Evolutionary conservation across 2,329 filamentous ascomycete genomes (phyloP).

Genomic region (Chaetomium strumarium): DNA sequence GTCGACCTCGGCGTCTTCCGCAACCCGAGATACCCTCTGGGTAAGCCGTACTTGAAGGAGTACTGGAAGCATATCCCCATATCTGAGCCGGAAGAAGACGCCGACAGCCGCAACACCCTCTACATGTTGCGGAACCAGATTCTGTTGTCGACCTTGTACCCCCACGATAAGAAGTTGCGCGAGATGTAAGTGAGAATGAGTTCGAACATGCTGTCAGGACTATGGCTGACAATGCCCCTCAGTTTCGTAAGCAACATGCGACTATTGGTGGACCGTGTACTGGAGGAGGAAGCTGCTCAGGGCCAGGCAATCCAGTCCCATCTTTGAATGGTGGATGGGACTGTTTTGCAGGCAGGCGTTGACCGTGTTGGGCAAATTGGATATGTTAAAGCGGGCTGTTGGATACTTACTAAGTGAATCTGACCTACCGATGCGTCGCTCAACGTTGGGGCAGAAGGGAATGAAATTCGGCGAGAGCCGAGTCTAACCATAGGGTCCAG

Average conservation of each 20-base stretch:
- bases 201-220: too few species aligned
- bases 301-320: neutral
- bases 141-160: conserved; percentile 24
- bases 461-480: too few species aligned
- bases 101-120: conserved; percentile 26
- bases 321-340: neutral
- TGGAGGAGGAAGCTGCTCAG: conserved; percentile 11
- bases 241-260: conserved; percentile 18
- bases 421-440: too few species aligned
- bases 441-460: too few species aligned
- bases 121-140: conserved; percentile 26
- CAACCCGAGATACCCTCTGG: conserved; percentile 25
- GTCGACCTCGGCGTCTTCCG: conserved; percentile 26
- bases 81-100: conserved; percentile 27
- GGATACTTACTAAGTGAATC: too few species aligned
- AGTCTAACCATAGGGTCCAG: too few species aligned
- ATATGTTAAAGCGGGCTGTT: too few species aligned
- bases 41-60: conserved; percentile 23
- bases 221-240: neutral
- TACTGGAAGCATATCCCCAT: conserved; percentile 25
- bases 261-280: conserved; percentile 16
- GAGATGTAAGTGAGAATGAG: conserved; percentile 12
- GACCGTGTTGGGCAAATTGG: too few species aligned
- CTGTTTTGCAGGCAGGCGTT: neutral
- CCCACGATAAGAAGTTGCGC: conserved; percentile 15